Base-by-base conservation (phyloP, 1,284 basidiomycete genomes). In the Leccinum fallax region DNA sequence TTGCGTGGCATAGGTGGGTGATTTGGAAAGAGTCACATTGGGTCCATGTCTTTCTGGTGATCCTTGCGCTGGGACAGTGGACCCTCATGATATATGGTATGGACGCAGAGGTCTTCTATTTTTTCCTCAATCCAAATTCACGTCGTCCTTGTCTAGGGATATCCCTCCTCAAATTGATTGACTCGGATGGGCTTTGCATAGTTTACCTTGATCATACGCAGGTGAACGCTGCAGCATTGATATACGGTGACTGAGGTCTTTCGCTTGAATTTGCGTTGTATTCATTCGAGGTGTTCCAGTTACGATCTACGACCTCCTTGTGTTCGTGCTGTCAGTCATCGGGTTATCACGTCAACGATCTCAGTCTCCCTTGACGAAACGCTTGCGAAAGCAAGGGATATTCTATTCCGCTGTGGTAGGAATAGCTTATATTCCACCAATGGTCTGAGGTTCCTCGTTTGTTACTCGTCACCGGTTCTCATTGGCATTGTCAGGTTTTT, bases 1-100 rank as follows among this genome's bases (percentile, higher is more conserved):
- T 19, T 28, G 49, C 11, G 9, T 6, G 10, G 6, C 16, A 4
- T 46, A 71, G 72, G 48, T 74, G 67, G 67, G 3, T 71, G 4
- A 68, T 71, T 19, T 71, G 72, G 72, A 64, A 60, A 16, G 58
- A 63, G 16, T 63, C 60, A 2, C 55, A 56, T 19, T 19, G 21
- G 6, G 40, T 72, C 16, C 60, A 51, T 8, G 5, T 11, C 5
- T 32, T 73, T 4, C 55, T 72, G 0, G 3, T 49, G n/a, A 10
- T 69, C 19, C 21, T 65, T 11, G 24, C 62, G 3, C 28, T 72
- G 2, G 71, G 61, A 19, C 64, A 69, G 32, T 69, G 66, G 64
- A 16, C 19, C 36, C 4, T 65, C 26, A 32, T 73, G 3, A n/a
- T 49, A 3, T 2, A 62, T 2, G 59, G 70, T 71, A 57, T 28